Evolutionary conservation across 495 filamentous ascomycete species (phyloP), one percentile per base, ranked within the genome.

Genomic region (Aspergillus wentii): DNA sequence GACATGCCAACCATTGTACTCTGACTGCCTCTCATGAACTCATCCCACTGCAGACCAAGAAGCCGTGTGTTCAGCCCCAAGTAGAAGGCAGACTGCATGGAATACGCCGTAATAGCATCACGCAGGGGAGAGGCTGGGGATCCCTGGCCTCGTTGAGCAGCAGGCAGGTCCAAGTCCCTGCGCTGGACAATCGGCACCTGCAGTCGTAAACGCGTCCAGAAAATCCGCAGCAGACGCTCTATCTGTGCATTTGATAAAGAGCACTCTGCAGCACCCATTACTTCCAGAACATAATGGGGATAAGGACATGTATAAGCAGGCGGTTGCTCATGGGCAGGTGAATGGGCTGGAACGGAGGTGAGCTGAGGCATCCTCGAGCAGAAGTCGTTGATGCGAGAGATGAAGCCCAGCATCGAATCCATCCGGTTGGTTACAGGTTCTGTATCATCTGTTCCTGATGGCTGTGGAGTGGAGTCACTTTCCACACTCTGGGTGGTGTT

Each of bases 361-460:
- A 51, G 34, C 16, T 59, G 52, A 1, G 49, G 50, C 4, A 54
- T 44, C 5, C 36, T 36, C 16, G 55, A 56, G 34, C 55, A 62
- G 35, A 62, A 59, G 1, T 43, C 31, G 27, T 49, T 51, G 25
- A 62, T 54, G 26, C 52, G 48, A 13, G 58, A 40, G 21, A 62
- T 54, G 23, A 62, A 62, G 2, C 52, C 58, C 3, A 54, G 30
- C 10, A 52, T 47, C 3, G 52, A 62, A 17, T 62, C 58, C 23
- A 49, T 49, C 8, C 43, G 40, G 5, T 45, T 44, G 7, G 44
- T 16, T 8, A 30, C 35, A 29, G 38, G 42, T 33, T 33, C 27
- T 5, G 44, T 34, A 32, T 44, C 41, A 10, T 34, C 30, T 28
- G 22, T 19, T 5, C 11, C 25, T 20, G 14, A 9, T 3, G n/a